Evolutionary conservation across 2,329 filamentous ascomycete genomes (phyloP).

Genomic region (Pseudonectria buxi): DNA sequence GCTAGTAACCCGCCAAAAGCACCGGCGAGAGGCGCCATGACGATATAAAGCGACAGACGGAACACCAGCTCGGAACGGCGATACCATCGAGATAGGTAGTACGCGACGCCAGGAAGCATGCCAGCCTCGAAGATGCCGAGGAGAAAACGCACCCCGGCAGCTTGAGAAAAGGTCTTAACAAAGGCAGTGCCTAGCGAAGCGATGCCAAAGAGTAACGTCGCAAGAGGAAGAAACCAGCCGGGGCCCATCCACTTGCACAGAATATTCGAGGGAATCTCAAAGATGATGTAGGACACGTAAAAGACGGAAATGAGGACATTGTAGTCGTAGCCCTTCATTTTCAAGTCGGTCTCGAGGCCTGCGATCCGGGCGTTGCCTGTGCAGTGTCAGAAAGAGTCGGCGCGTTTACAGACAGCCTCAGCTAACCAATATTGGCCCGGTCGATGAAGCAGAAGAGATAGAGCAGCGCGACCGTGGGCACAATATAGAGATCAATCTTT

Average conservation of each 20-base stretch:
- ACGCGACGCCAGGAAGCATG: slow-evolving; percentile 59
- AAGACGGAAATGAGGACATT: slow-evolving; percentile 55
- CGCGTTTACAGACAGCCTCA: neutral
- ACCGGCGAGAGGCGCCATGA: slow-evolving; percentile 58
- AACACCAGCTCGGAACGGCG: slow-evolving; percentile 55
- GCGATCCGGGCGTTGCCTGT: slow-evolving; percentile 52
- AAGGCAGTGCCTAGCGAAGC: slow-evolving; percentile 56
- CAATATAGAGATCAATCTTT: slow-evolving; percentile 54
- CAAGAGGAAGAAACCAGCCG: slow-evolving; percentile 56
- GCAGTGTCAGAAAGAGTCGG: neutral
- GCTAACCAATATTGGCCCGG: slow-evolving; percentile 48
- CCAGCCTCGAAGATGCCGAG: slow-evolving; percentile 58
- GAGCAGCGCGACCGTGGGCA: slow-evolving; percentile 52
- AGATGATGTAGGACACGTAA: slow-evolving; percentile 59
- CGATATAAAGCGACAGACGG: slow-evolving; percentile 56
- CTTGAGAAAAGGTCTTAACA: slow-evolving; percentile 40
- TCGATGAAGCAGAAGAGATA: slow-evolving; percentile 64
- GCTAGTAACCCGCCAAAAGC: slow-evolving; percentile 61
- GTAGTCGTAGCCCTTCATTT: slow-evolving; percentile 51
- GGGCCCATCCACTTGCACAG: slow-evolving; percentile 58
- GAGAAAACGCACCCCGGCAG: slow-evolving; percentile 52
- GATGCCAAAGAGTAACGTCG: slow-evolving; percentile 51
- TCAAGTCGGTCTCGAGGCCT: slow-evolving; percentile 48
- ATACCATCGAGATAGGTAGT: slow-evolving; percentile 60
- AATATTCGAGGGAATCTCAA: slow-evolving; percentile 57